Conservation (phyloP, 371 early-diverging fungal genomes). For the Rhizopus stolonifer region DNA sequence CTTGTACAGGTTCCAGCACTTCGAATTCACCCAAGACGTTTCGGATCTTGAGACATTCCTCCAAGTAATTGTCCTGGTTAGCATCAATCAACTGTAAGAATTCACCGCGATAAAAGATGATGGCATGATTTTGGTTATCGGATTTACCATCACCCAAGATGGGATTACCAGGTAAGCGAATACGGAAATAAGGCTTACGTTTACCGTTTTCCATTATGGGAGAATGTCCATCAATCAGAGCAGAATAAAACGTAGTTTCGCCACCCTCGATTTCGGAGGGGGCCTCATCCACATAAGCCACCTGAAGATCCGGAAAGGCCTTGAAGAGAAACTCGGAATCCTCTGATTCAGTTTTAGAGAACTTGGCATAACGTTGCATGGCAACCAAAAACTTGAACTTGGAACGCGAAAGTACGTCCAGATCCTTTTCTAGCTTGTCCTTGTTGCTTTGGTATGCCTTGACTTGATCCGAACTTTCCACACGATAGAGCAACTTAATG, state of each 20-base stretch:
- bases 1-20: slow-evolving; percentile 60
- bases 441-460: slow-evolving; percentile 61
- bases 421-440: slow-evolving; percentile 66
- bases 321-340: slow-evolving; percentile 77
- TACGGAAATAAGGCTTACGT: slow-evolving; percentile 71
- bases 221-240: slow-evolving; percentile 76
- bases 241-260: slow-evolving; percentile 63
- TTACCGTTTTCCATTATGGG: slow-evolving; percentile 63
- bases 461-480: slow-evolving; percentile 80
- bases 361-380: slow-evolving; percentile 86
- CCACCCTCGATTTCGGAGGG: slow-evolving; percentile 49
- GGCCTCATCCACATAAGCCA: slow-evolving; percentile 81
- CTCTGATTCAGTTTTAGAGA: slow-evolving; percentile 74
- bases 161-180: slow-evolving; percentile 85
- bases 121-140: slow-evolving; percentile 87
- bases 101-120: slow-evolving; percentile 87
- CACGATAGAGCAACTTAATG: slow-evolving; percentile 75
- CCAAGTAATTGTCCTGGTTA: slow-evolving; percentile 91
- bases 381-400: slow-evolving; percentile 88
- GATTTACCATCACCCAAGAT: slow-evolving; percentile 91
- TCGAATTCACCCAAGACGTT: slow-evolving; percentile 88
- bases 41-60: slow-evolving; percentile 87
- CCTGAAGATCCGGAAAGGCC: slow-evolving; percentile 79
- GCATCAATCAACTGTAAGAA: slow-evolving; percentile 86
- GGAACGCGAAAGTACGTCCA: slow-evolving; percentile 65